Conservation (phyloP, 163 green algal genomes). For the Scenedesmus sp. region DNA sequence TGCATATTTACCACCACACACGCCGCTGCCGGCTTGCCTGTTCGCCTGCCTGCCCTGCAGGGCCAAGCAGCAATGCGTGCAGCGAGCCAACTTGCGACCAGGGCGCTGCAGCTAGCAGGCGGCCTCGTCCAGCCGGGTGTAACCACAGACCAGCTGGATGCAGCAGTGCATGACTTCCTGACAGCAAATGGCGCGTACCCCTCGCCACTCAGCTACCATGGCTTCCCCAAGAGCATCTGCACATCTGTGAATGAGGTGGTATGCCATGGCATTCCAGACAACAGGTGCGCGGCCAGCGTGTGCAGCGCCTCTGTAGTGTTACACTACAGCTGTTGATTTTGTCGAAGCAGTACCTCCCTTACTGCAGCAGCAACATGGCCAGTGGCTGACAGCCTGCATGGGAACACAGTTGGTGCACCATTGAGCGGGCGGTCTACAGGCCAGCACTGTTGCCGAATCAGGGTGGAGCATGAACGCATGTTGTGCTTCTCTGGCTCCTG, state of each 20-base stretch:
- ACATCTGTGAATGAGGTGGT: slow-evolving; percentile 98
- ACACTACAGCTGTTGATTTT: no score
- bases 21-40: neutral
- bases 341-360: neutral
- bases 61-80: slow-evolving; percentile 77
- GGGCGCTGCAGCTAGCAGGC: slow-evolving; percentile 83
- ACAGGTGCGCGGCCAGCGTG: slow-evolving; percentile 48
- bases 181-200: slow-evolving; percentile 89
- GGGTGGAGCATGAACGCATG: neutral
- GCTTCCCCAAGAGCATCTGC: slow-evolving; percentile 98
- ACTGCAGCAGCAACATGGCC: neutral
- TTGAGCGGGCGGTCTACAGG: neutral
- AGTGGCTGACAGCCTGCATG: neutral
- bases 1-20: neutral
- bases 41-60: slow-evolving; percentile 44
- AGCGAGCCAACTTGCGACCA: slow-evolving; percentile 74
- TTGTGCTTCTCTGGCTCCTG: neutral
- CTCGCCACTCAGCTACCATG: slow-evolving; percentile 87
- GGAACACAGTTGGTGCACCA: neutral
- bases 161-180: slow-evolving; percentile 91
- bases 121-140: slow-evolving; percentile 84
- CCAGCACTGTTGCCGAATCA: neutral
- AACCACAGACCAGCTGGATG: slow-evolving; percentile 96
- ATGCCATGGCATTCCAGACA: slow-evolving; percentile 99
- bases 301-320: neutral